A percentile compares a stretch with the other conserved stretches of the same genome.
Evolutionary conservation across 129 eudicot species (phyloP).

Genomic region (Centaurea solstitialis): DNA sequence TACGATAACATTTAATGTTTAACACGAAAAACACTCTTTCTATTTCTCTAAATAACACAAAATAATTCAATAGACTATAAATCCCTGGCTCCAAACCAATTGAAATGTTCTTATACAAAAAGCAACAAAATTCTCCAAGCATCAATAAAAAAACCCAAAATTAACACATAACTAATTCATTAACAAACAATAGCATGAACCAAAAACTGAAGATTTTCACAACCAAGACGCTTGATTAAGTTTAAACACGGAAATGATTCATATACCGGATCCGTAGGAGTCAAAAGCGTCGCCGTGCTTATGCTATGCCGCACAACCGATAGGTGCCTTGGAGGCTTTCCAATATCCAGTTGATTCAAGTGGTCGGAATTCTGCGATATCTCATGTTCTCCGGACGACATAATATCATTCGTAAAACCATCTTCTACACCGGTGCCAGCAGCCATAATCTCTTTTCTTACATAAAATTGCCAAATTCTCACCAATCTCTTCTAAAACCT

Average conservation of each 20-base stretch:
- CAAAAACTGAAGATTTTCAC: background rate
- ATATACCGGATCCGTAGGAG: slow-evolving; percentile 56
- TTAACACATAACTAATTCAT: background rate
- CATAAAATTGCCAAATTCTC: slow-evolving; percentile 29
- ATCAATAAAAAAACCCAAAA: background rate
- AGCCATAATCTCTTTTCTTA: slow-evolving; percentile 52
- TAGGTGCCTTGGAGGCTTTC: slow-evolving; percentile 61
- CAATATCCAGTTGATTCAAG: slow-evolving; percentile 41
- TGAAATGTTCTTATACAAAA: background rate
- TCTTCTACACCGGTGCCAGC: slow-evolving; percentile 65
- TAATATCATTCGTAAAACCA: slow-evolving; percentile 40
- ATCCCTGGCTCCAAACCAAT: background rate
- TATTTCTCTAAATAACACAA: background rate
- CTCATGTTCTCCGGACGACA: slow-evolving; percentile 41
- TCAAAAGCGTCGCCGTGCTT: slow-evolving; percentile 42
- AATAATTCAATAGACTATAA: background rate
- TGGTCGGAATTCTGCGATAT: slow-evolving; percentile 45
- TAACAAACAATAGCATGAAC: background rate
- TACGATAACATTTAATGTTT: background rate
- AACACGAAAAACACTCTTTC: background rate
- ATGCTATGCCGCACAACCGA: slow-evolving; percentile 63
- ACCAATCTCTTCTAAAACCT: background rate
- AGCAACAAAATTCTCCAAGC: slow-evolving; percentile 2
- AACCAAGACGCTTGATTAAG: slow-evolving; percentile 1
- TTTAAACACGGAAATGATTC: slow-evolving; percentile 2